Evolutionary conservation across 768 basidiomycete genomes (phyloP).

Genomic region (Pleurotus djamor): DNA sequence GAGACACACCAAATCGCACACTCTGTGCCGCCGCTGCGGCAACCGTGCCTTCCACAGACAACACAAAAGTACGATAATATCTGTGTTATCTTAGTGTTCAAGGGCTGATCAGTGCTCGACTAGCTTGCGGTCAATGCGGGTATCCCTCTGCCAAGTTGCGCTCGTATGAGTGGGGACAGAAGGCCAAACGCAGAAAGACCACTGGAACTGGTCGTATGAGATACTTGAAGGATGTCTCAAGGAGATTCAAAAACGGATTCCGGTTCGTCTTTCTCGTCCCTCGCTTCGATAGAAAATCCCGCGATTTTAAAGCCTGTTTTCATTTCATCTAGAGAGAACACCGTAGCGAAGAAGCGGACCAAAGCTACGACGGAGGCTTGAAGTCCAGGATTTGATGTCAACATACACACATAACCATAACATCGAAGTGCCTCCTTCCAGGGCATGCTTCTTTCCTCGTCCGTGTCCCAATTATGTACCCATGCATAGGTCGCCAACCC

Average conservation of each 20-base stretch:
- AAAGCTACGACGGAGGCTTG: conserved; percentile 50
- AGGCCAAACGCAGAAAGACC: conserved; percentile 99
- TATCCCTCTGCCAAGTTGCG: conserved; percentile 95
- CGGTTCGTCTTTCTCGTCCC: conserved; percentile 40
- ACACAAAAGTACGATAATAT: conserved; percentile 79
- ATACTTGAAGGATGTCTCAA: conserved; percentile 88
- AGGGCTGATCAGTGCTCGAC: not conserved
- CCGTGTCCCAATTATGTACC: not conserved
- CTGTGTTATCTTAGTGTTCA: not conserved
- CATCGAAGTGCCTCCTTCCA: too few species aligned
- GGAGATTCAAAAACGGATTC: conserved; percentile 99
- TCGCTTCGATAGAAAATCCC: conserved; percentile 1
- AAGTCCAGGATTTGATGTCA: conserved; percentile 2
- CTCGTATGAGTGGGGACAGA: conserved; percentile 97
- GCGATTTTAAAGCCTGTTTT: not conserved
- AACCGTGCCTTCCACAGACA: conserved; percentile 96
- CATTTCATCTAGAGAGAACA: conserved; percentile 69
- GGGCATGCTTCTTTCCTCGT: too few species aligned
- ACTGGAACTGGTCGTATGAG: conserved; percentile 97
- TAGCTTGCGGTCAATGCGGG: conserved; percentile 94
- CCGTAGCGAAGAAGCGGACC: conserved; percentile 82
- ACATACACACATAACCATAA: too few species aligned
- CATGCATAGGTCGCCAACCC: not conserved
- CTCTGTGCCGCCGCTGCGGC: conserved; percentile 96
- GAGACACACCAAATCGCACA: conserved; percentile 96